phyloP scores from a whole-genome alignment of 1,284 basidiomycete species.

The Heterobasidion annosum region DNA sequence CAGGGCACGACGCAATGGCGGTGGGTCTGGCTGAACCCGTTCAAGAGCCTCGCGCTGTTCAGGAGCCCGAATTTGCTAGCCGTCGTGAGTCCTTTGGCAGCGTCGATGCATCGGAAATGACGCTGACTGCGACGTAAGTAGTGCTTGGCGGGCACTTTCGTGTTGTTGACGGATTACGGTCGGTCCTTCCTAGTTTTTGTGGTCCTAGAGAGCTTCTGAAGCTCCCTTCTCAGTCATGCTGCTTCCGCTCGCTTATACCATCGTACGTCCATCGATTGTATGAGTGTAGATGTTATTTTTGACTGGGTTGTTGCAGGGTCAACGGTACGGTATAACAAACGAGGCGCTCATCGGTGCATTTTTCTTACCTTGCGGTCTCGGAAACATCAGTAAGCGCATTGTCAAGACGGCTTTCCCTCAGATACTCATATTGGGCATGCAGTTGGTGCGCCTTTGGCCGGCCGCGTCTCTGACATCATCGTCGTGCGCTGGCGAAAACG shows the following conservation, averaged over 20 bases:
- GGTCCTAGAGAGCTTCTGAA: neutral
- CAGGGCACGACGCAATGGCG: slow-evolving; percentile 11
- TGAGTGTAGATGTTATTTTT: neutral
- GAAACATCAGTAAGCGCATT: slow-evolving; percentile 43
- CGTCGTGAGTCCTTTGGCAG: slow-evolving; percentile 29
- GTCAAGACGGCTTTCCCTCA: neutral
- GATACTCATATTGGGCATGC: neutral
- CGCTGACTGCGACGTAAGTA: slow-evolving; percentile 13
- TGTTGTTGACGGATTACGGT: slow-evolving; percentile 38
- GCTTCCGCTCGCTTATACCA: slow-evolving; percentile 23
- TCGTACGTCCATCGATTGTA: slow-evolving; percentile 17
- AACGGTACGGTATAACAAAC: slow-evolving; percentile 49
- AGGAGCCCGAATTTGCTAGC: slow-evolving; percentile 49
- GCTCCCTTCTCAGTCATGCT: slow-evolving; percentile 21
- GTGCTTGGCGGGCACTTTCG: slow-evolving; percentile 29
- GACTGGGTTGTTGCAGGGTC: slow-evolving; percentile 27
- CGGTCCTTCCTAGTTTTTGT: slow-evolving; percentile 7
- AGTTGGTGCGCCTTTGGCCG: slow-evolving; percentile 47
- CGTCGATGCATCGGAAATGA: neutral
- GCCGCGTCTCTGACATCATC: slow-evolving; percentile 39
- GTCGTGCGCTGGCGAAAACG: slow-evolving; percentile 35
- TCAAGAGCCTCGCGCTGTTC: slow-evolving; percentile 41
- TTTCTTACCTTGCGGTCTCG: slow-evolving; percentile 51
- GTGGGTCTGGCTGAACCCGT: slow-evolving; percentile 50
- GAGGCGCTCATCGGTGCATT: slow-evolving; percentile 50